Evolutionary conservation across 257 asterid genomes (phyloP), one percentile per base, ranked within the genome.

Genomic region (Nicotiana undulata): DNA sequence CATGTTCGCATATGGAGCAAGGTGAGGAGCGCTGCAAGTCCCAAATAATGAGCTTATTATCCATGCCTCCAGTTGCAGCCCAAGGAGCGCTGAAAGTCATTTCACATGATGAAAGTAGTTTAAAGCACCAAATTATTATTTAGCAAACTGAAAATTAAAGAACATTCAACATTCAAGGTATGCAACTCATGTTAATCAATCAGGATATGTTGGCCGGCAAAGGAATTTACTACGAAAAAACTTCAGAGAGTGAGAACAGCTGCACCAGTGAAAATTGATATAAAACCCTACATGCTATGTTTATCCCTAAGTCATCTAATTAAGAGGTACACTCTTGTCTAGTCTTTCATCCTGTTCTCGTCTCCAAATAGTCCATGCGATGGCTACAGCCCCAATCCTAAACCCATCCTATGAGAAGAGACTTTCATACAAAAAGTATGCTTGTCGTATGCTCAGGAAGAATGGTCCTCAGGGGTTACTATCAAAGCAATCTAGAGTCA

Each of bases 1-100:
- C 93, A 31, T 91, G 98, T 6, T 90, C 92, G 22, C 97, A 94
- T 40, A 87, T 90, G 90, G 93, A 89, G 61, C 98, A 90, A 34
- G 98, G 89, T 20, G 82, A 58, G 22, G 92, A 86, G 63, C 82
- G 85, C 49, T 86, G 93, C 58, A 87, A 68, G 83, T 94, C 97
- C 98, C 98, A 94, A 32, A 94, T 83, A 70, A 89, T 84, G 31
- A 94, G 98, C 86, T 93, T 94, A 81, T 85, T 85, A 86, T 94
- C 98, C 97, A 90, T 83, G 85, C 97, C 87, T 63, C 97, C 99
- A 6, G 97, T 93, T 82, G 97, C 98, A 46, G 87, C 97, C 84
- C 92, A 87, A 24, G 89, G 88, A 63, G 89, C 83, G 84, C 98
- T 94, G 87, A 46, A 84, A 64, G 66, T 49, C 31, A 31, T 17